phyloP scores from a whole-genome alignment of 495 filamentous ascomycete genomes.

The Hapsidospora chrysogenum region DNA sequence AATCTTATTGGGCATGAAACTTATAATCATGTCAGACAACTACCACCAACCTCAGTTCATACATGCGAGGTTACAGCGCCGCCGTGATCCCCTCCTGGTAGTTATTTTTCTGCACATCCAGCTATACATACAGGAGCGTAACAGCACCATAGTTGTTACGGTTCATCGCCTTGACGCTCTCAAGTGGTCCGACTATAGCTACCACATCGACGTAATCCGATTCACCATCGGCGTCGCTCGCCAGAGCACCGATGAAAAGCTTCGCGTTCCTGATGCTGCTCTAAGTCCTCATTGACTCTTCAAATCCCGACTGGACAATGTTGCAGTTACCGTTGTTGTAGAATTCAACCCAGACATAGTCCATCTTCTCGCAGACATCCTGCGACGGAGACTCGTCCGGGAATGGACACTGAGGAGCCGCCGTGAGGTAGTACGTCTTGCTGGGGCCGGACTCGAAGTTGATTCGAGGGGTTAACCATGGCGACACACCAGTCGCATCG shows the following conservation, averaged over 20 bases:
- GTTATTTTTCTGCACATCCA: slow-evolving; percentile 2
- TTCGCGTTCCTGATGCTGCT: slow-evolving; percentile 2
- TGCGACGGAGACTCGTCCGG: slow-evolving; percentile 28
- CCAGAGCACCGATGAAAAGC: slow-evolving; percentile 3
- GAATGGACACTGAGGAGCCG: slow-evolving; percentile 37
- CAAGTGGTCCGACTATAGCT: neutral
- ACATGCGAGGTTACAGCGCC: neutral
- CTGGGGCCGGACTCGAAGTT: slow-evolving; percentile 22
- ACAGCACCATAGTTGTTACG: slow-evolving; percentile 2
- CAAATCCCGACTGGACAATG: slow-evolving; percentile 2
- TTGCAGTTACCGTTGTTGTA: slow-evolving; percentile 8
- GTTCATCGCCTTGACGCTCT: slow-evolving; percentile 1
- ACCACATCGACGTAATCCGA: slow-evolving; percentile 1
- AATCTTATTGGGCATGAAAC: no score
- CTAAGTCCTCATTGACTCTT: slow-evolving; percentile 1
- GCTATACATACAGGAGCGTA: slow-evolving; percentile 2
- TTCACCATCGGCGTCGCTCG: slow-evolving; percentile 4
- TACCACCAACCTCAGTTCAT: no score
- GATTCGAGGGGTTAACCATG: slow-evolving; percentile 25
- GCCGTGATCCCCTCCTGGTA: slow-evolving; percentile 3
- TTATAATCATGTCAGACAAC: no score
- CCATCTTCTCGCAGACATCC: slow-evolving; percentile 10
- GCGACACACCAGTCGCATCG: slow-evolving; percentile 9
- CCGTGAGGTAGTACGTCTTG: slow-evolving; percentile 33
- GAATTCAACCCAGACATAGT: slow-evolving; percentile 11